Evolutionary conservation across 345 rosid species (phyloP), one percentile per base, ranked within the genome.

Genomic region (Populus deltoides): DNA sequence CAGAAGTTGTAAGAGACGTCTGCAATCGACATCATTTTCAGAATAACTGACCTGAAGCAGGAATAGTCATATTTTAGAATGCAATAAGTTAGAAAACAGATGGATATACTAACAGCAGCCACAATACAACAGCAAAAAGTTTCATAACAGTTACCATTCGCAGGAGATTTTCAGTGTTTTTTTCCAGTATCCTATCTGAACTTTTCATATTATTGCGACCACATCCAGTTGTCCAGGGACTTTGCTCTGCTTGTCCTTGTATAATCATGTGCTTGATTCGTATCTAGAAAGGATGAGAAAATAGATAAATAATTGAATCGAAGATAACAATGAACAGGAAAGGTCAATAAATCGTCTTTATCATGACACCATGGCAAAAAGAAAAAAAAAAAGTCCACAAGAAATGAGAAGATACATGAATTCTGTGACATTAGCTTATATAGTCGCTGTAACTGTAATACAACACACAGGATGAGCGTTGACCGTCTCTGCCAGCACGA

Each of bases 401-500:
- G 73, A 82, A 71, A 65, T 68, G 38, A 36, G 71, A 75, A 81
- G 29, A 51, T 71, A 75, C 43, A 55, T n/a, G 70, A 55, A 47
- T 29, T 59, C 22, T 66, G 20, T 3, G 27, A 55, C 12, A 51
- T 66, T 20, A 81, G 80, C 97, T 90, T 88, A 96, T 98, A 82
- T 91, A 96, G 82, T 96, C 98, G n/a, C 93, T 86, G 85, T 96
- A 96, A 80, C 91, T 91, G 81, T 96, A 96, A 85, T 91, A 96
- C 87, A 96, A 79, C 73, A 96, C 86, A 79, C 99, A 96, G 75
- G 99, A 96, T 41, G 99, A 85, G 62, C 87, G 90, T 81, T 87
- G 97, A 59, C 97, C 99, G 83, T 96, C 99, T 84, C 99, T 88
- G 82, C 99, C 99, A 75, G 99, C 99, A 79, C 97, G 98, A 62